Evolutionary conservation across 1,139 yeast species (phyloP), one percentile per base, ranked within the genome.

Genomic region (Protomyces macrosporus): DNA sequence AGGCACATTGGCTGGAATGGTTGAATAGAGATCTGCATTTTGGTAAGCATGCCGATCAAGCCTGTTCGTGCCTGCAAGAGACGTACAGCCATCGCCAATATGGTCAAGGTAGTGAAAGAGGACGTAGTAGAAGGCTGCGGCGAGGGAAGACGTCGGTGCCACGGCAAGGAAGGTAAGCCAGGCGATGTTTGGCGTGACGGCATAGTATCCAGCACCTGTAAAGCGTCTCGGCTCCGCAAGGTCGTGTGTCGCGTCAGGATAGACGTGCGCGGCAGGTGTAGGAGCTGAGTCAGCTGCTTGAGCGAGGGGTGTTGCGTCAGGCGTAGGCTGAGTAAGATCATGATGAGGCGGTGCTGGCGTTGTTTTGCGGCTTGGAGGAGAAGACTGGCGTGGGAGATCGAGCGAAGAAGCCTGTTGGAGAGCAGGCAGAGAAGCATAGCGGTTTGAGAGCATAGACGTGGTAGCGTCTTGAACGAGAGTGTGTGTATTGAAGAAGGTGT

Each of bases 101-200:
- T 37, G 55, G 14, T 53, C 55, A 7, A 14, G 36, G 33, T 53
- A 53, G 33, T 16, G 16, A 30, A 53, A 53, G 6, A 53, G 34
- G 12, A 40, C 55, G 23, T 53, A 53, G 55, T 35, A 53, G 45
- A 53, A 53, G 12, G 55, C 55, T 9, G 55, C 42, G 6, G 55
- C 55, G 7, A 53, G 45, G 1, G 42, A 37, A n/a, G 33, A 23
- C 32, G 42, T 53, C 12, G 55, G 55, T 12, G 39, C 23, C n/a
- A 53, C 55, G 23, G 35, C 55, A 14, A 35, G 33, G 40, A 53
- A n/a, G 6, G 55, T 53, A 33, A 53, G 55, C 34, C 33, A 53
- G 4, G 55, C 39, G 35, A 53, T 53, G 12, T 40, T 39, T 7
- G 55, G 55, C n/a, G 55, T 37, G 14, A 53, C 39, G 30, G 23